Evolutionary conservation across 2,329 filamentous ascomycete species (phyloP).

Genomic region (Cercospora nicotianae): DNA sequence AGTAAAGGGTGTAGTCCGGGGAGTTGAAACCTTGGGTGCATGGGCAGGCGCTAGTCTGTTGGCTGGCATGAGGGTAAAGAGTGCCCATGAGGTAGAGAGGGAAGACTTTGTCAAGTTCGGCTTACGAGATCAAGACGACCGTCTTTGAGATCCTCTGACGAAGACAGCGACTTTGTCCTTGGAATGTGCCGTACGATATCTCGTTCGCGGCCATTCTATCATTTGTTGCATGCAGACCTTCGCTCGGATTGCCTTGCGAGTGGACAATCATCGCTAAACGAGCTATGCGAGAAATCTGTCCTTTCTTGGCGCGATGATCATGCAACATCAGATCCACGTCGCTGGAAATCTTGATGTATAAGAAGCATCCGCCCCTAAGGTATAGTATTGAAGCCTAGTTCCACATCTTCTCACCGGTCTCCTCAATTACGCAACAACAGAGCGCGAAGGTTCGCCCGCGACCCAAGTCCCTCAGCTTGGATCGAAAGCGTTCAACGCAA

Average conservation of each 20-base stretch:
- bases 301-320: neutral
- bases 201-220: neutral
- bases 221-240: neutral
- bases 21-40: constrained; percentile 67
- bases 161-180: neutral
- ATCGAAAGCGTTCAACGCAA: neutral
- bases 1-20: constrained; percentile 62
- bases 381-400: neutral
- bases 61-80: constrained; percentile 66
- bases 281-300: neutral
- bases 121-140: constrained; percentile 34
- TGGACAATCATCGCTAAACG: neutral
- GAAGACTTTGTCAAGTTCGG: constrained; percentile 72
- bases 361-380: neutral
- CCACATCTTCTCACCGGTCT: neutral
- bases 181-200: neutral
- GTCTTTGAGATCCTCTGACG: constrained; percentile 14
- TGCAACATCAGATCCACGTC: neutral
- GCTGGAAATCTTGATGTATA: neutral
- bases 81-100: constrained; percentile 68
- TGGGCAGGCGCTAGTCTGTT: constrained; percentile 74
- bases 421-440: neutral
- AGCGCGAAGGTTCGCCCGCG: neutral
- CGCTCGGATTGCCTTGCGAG: neutral
- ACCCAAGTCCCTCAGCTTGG: neutral